phyloP scores from a whole-genome alignment of 352 stramenopile genomes.

The Phytophthora pseudosyringae region DNA sequence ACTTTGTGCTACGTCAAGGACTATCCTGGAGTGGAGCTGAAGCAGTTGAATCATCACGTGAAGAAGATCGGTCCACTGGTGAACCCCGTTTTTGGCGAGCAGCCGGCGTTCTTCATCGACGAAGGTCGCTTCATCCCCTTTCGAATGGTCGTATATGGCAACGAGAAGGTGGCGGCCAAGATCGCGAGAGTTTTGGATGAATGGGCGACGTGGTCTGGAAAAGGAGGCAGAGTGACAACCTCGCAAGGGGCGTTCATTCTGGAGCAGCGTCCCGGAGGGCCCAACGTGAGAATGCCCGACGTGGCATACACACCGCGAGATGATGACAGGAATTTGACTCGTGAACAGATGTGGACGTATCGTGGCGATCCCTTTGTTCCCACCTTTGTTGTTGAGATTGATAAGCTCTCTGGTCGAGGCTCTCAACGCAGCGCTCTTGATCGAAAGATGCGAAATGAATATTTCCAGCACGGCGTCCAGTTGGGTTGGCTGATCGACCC shows the following conservation, averaged over 20 bases:
- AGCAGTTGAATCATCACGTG: conserved; percentile 28
- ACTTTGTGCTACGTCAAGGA: conserved; percentile 24
- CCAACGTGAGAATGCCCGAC: conserved; percentile 8
- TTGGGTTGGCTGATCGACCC: conserved; percentile 11
- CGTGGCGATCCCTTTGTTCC: conserved; percentile 22
- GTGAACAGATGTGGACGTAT: conserved; percentile 22
- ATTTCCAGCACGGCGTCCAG: conserved; percentile 6
- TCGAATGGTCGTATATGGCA: conserved; percentile 18
- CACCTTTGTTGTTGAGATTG: neutral
- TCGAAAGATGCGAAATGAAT: conserved; percentile 12
- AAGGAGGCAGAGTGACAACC: conserved; percentile 7
- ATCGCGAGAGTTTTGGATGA: neutral
- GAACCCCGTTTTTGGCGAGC: conserved; percentile 24
- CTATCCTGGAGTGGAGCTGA: conserved; percentile 8
- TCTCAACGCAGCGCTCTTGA: neutral
- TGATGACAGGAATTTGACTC: too few relatives aligned
- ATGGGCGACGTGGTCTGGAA: neutral
- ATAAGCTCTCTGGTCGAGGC: conserved; percentile 2
- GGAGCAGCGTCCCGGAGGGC: too few relatives aligned
- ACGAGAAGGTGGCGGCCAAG: conserved; percentile 7
- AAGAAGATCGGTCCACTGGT: conserved; percentile 19
- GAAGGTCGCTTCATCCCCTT: conserved; percentile 23
- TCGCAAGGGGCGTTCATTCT: conserved; percentile 8
- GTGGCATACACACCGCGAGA: neutral
- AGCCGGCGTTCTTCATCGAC: conserved; percentile 33